Conservation (phyloP, 345 rosid genomes). For the Pistacia atlantica region DNA sequence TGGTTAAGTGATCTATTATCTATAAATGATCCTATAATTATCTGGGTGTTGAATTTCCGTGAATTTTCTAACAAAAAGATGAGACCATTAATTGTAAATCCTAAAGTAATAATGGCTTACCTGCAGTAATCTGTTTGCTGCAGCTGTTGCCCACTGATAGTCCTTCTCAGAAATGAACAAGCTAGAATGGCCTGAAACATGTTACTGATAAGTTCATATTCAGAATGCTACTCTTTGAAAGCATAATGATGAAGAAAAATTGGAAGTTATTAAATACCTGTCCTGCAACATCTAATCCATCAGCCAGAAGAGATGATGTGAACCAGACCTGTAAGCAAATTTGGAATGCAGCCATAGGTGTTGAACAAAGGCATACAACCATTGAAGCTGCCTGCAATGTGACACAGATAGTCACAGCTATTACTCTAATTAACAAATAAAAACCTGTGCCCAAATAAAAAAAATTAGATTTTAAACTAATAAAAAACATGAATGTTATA, state of each 20-base stretch:
- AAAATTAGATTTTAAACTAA: neutral
- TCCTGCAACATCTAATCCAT: conserved; percentile 95
- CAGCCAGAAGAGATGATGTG: conserved; percentile 93
- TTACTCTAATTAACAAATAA: conserved; percentile 62
- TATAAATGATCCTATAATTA: too few species aligned
- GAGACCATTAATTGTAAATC: too few species aligned
- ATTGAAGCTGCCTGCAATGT: conserved; percentile 81
- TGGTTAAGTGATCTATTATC: too few species aligned
- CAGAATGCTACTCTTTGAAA: too few species aligned
- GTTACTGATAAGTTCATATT: too few species aligned
- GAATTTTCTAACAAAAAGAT: too few species aligned
- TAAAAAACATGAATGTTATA: too few species aligned
- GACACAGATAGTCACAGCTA: conserved; percentile 90
- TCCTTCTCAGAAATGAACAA: conserved; percentile 80
- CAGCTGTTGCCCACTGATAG: conserved; percentile 56
- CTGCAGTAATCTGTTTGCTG: conserved; percentile 77
- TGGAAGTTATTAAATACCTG: conserved; percentile 48
- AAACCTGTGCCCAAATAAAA: conserved; percentile 44
- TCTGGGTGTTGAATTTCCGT: too few species aligned
- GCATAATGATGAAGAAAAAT: too few species aligned
- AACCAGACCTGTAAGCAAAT: conserved; percentile 93
- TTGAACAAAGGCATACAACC: conserved; percentile 84
- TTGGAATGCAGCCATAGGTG: conserved; percentile 93
- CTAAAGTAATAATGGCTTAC: conserved; percentile 23
- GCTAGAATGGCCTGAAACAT: conserved; percentile 81